phyloP scores from a whole-genome alignment of 352 stramenopile species.

The Phytophthora brassicae region DNA sequence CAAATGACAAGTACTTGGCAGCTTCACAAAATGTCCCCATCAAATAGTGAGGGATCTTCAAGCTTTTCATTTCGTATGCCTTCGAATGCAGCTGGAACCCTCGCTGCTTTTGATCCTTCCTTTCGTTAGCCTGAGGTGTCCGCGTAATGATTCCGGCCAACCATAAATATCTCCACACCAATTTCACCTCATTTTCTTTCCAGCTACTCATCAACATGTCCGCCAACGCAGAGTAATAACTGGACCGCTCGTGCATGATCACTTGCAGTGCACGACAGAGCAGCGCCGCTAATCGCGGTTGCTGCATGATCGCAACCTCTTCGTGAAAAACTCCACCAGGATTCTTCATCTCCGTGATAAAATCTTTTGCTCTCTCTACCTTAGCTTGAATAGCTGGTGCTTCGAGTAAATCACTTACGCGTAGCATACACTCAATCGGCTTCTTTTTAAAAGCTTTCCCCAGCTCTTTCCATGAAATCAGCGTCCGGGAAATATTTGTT shows the following conservation, averaged over 20 bases:
- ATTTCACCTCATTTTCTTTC: conserved; percentile 74
- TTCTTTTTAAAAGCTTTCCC: conserved; percentile 61
- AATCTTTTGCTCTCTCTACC: conserved; percentile 57
- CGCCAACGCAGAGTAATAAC: conserved; percentile 71
- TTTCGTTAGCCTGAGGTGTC: conserved; percentile 42
- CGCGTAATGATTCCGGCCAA: conserved; percentile 72
- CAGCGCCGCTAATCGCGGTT: conserved; percentile 68
- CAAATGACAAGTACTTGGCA: conserved; percentile 69
- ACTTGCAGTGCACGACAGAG: conserved; percentile 79
- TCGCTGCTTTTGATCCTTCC: conserved; percentile 63
- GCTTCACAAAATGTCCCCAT: conserved; percentile 73
- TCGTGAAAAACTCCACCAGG: conserved; percentile 70
- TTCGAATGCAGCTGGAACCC: conserved; percentile 74
- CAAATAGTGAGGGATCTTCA: conserved; percentile 64
- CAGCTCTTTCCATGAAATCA: conserved; percentile 77
- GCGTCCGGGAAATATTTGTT: conserved; percentile 48
- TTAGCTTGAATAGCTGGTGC: conserved; percentile 63
- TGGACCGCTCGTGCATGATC: conserved; percentile 71
- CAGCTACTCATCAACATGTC: conserved; percentile 76
- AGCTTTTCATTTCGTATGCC: conserved; percentile 70
- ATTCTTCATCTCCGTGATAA: conserved; percentile 73
- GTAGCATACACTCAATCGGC: conserved; percentile 65
- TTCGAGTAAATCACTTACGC: conserved; percentile 66
- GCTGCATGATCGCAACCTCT: conserved; percentile 48
- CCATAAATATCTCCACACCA: conserved; percentile 87